Evolutionary conservation across 805 yeast species (phyloP).

Genomic region (Candida endomychidarum): DNA sequence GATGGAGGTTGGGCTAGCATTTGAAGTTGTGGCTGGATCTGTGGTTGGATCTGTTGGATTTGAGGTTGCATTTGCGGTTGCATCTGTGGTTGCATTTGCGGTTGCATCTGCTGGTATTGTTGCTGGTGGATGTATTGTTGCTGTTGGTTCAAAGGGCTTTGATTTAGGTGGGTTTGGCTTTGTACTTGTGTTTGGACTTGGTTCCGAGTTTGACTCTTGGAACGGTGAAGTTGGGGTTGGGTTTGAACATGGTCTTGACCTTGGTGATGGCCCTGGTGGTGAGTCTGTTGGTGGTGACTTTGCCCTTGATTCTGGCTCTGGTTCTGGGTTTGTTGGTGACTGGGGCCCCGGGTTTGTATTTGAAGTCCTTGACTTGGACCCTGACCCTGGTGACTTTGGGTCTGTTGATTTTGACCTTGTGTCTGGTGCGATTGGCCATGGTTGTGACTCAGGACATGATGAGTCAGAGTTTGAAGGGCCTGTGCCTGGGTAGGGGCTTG

Average conservation of each 20-base stretch:
- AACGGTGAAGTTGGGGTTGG: too few relatives aligned
- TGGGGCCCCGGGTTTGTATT: too few relatives aligned
- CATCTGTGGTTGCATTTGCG: background rate
- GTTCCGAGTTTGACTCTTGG: too few relatives aligned
- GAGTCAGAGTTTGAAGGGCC: background rate
- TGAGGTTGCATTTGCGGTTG: background rate
- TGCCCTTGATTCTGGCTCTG: background rate
- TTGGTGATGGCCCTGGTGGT: background rate
- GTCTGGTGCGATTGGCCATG: too few relatives aligned
- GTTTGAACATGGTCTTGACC: background rate
- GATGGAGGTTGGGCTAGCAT: background rate
- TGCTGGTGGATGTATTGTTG: conserved; percentile 5
- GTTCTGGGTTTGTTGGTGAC: background rate
- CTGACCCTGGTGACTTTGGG: background rate
- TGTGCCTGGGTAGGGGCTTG: background rate
- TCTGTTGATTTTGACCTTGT: conserved; percentile 1
- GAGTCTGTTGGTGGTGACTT: too few relatives aligned
- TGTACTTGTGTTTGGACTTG: too few relatives aligned
- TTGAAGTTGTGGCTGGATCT: background rate
- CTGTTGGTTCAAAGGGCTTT: conserved; percentile 1
- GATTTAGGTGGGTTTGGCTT: background rate
- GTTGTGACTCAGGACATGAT: background rate
- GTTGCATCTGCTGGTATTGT: conserved; percentile 4
- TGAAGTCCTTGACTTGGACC: too few relatives aligned
- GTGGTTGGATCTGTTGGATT: background rate